A percentile compares a stretch with the other conserved stretches of the same genome.
Conservation (phyloP, 805 yeast genomes). For the Suhomyces canberraensis region DNA sequence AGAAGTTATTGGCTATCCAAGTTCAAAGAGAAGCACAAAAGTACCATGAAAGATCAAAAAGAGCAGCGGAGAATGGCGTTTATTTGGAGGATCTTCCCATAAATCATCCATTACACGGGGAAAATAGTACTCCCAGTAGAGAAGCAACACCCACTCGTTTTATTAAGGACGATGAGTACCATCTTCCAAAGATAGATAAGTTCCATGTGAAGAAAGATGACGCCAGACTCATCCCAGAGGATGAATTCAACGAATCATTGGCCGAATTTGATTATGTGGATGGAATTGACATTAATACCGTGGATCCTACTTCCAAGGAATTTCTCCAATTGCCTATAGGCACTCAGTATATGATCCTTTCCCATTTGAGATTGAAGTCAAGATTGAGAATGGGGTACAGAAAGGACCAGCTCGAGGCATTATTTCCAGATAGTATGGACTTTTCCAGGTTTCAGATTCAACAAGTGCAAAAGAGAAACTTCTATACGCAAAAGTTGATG, state of each 20-base stretch:
- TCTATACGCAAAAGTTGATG: constrained; percentile 83
- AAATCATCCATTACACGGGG: constrained; percentile 12
- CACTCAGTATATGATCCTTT: constrained; percentile 83
- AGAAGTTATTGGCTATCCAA: constrained; percentile 73
- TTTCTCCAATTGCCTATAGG: constrained; percentile 75
- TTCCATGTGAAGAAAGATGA: constrained; percentile 57
- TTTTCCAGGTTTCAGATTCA: constrained; percentile 91
- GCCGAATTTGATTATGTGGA: constrained; percentile 50
- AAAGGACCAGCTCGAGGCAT: constrained; percentile 76
- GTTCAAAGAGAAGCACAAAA: constrained; percentile 51
- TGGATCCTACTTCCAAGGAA: constrained; percentile 81
- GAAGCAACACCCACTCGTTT: constrained; percentile 23
- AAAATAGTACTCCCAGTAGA: not conserved
- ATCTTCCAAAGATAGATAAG: constrained; percentile 67
- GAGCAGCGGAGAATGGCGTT: constrained; percentile 10
- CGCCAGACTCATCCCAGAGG: constrained; percentile 68
- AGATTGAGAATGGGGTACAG: constrained; percentile 93
- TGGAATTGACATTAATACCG: constrained; percentile 63
- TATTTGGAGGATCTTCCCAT: constrained; percentile 28
- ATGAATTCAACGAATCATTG: constrained; percentile 59
- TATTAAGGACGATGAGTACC: constrained; percentile 73
- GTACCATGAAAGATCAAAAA: not conserved
- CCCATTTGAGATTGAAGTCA: constrained; percentile 78
- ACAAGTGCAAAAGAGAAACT: constrained; percentile 89
- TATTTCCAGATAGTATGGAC: constrained; percentile 84